Evolutionary conservation across 2,329 filamentous ascomycete genomes (phyloP), one percentile per base, ranked within the genome.

Genomic region (Epicoccum nigrum): DNA sequence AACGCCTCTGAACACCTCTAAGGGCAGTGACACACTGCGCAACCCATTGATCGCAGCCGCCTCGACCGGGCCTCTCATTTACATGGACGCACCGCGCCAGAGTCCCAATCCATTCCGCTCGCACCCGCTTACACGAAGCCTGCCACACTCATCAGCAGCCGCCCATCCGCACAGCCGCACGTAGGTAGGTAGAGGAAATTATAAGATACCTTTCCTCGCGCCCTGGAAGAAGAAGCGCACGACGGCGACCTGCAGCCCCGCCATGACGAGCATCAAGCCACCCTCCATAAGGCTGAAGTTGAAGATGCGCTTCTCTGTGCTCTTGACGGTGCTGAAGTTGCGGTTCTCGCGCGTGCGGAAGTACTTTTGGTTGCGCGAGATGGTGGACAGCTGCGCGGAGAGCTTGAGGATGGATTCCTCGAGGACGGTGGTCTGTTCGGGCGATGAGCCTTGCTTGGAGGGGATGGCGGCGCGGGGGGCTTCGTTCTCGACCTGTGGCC

Each of bases 161-260:
- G 25, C 32, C 50, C 33, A 7, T 7, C 27, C 27, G 12, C 13
- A 11, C 5, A 32, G 4, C 21, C 32, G 12, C 39, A 37, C 31
- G 23, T 31, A 30, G 30, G 25, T 38, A 45, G n/a, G n/a, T n/a
- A 30, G 41, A 53, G 23, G 11, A 27, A 27, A 25, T 16, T 38
- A 65, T 56, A 65, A 54, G 40, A 66, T 63, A 68, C 85, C 85
- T 79, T 87, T 87, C 69, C 85, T 75, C n/a, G 84, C 84, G 30
- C 85, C 92, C 81, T 97, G 93, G 85, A 99, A 99, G 80, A 99
- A 99, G 86, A 97, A 97, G 61, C 91, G 82, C 65, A 99, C 94
- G 64, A 99, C 87, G 75, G 97, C 97, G 42, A 99, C 94, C 79
- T 99, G 95, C 71, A 99, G 77, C 38, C 86, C 92, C 35, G 93